A percentile compares a stretch with the other conserved stretches of the same genome.
These are phyloP conservation scores for Tagetes erecta DNA, from an alignment of 129 eudicot genomes.

Conservation along the genomic window DNA sequence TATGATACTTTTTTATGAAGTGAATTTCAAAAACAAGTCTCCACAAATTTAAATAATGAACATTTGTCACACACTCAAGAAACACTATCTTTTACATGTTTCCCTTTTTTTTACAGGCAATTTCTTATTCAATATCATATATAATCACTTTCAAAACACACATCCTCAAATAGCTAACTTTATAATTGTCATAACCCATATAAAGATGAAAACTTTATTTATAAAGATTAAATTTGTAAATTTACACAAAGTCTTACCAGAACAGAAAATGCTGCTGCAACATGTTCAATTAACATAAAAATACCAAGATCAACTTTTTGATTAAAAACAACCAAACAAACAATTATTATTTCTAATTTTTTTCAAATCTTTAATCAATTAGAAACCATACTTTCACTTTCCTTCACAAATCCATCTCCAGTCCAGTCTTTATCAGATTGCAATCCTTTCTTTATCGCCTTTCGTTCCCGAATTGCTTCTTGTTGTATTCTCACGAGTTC, in stretches of 20 bases:
- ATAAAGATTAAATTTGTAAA: background rate
- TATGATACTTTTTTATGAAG: too few relatives aligned
- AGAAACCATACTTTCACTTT: constrained; percentile 94
- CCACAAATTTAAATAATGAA: too few relatives aligned
- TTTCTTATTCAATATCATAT: too few relatives aligned
- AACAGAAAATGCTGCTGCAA: constrained; percentile 4
- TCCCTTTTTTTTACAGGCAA: too few relatives aligned
- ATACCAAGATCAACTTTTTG: background rate
- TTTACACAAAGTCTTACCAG: constrained; percentile 24
- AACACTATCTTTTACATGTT: too few relatives aligned
- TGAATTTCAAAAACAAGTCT: too few relatives aligned
- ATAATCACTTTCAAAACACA: too few relatives aligned
- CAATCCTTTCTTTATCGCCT: constrained; percentile 77
- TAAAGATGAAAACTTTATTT: constrained; percentile 28
- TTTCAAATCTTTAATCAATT: constrained; percentile 39
- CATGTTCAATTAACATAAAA: background rate
- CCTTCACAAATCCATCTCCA: constrained; percentile 95
- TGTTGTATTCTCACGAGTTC: constrained; percentile 84
- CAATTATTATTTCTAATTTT: background rate
- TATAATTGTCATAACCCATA: background rate
- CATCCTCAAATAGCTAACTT: too few relatives aligned
- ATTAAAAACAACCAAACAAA: background rate
- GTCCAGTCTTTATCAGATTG: constrained; percentile 96
- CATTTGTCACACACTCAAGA: too few relatives aligned
- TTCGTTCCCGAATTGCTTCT: constrained; percentile 76